phyloP scores from a whole-genome alignment of 345 rosid species.

The Balakata baccata region DNA sequence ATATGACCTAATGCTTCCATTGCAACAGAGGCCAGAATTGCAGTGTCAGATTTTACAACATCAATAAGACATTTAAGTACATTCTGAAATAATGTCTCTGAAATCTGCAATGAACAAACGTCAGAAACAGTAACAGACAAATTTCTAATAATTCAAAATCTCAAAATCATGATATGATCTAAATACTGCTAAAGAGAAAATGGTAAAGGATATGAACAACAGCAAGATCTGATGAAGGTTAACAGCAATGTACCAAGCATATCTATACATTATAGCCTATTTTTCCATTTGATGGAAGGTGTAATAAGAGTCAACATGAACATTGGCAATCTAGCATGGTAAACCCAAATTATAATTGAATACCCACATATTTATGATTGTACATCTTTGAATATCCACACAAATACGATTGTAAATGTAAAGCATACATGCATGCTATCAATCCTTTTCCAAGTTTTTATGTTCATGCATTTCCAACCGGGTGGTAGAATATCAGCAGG shows the following conservation, averaged over 20 bases:
- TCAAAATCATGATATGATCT: background rate
- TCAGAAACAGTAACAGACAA: background rate
- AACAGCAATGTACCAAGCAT: background rate
- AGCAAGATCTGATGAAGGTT: background rate
- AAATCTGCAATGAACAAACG: conserved; percentile 45
- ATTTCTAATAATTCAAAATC: background rate
- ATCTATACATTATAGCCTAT: too few species aligned
- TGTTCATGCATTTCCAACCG: too few species aligned
- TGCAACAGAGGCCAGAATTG: conserved; percentile 75
- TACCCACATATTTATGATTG: too few species aligned
- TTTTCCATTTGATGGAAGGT: too few species aligned
- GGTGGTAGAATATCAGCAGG: background rate
- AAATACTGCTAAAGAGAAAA: background rate
- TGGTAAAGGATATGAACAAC: background rate
- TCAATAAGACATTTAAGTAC: conserved; percentile 63
- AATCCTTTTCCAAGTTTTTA: too few species aligned
- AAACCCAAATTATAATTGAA: too few species aligned
- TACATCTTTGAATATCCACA: too few species aligned
- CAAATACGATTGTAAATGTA: too few species aligned
- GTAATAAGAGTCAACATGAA: too few species aligned
- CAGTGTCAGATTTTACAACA: conserved; percentile 64
- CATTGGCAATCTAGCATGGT: too few species aligned
- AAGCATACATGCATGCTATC: too few species aligned
- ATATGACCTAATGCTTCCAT: conserved; percentile 97
- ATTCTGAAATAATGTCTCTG: conserved; percentile 53